phyloP scores from a whole-genome alignment of 768 basidiomycete species.

The Dictyophora rubrovolvata region DNA sequence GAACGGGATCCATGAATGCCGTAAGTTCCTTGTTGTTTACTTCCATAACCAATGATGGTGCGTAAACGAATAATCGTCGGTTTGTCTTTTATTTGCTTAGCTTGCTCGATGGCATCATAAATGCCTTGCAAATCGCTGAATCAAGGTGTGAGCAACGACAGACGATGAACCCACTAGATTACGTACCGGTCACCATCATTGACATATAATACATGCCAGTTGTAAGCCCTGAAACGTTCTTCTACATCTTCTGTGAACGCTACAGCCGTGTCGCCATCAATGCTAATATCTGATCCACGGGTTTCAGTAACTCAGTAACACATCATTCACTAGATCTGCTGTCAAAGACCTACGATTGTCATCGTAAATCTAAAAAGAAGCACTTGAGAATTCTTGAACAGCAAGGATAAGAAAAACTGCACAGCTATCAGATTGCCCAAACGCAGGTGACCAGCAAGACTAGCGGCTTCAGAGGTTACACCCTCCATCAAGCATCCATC shows the following conservation, averaged over 20 bases:
- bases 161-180: background rate
- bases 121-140: slow-evolving; percentile 68
- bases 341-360: slow-evolving; percentile 67
- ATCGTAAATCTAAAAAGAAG: slow-evolving; percentile 64
- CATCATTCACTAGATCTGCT: background rate
- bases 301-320: background rate
- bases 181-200: slow-evolving; percentile 67
- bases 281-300: slow-evolving; percentile 67
- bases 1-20: slow-evolving; percentile 88
- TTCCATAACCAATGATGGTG: slow-evolving; percentile 92
- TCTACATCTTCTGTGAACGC: slow-evolving; percentile 94
- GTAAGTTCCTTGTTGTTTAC: slow-evolving; percentile 86
- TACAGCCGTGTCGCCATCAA: slow-evolving; percentile 85
- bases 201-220: slow-evolving; percentile 87
- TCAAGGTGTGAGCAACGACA: background rate
- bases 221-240: slow-evolving; percentile 81
- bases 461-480: slow-evolving; percentile 85
- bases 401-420: slow-evolving; percentile 14
- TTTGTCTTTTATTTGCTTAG: slow-evolving; percentile 65
- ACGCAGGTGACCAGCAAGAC: slow-evolving; percentile 87
- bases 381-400: slow-evolving; percentile 13
- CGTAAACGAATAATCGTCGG: slow-evolving; percentile 79
- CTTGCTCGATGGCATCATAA: slow-evolving; percentile 67
- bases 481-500: slow-evolving; percentile 98
- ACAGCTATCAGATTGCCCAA: slow-evolving; percentile 89